Conservation (phyloP, 2,329 filamentous ascomycete genomes). For the Aspergillus sp. region DNA sequence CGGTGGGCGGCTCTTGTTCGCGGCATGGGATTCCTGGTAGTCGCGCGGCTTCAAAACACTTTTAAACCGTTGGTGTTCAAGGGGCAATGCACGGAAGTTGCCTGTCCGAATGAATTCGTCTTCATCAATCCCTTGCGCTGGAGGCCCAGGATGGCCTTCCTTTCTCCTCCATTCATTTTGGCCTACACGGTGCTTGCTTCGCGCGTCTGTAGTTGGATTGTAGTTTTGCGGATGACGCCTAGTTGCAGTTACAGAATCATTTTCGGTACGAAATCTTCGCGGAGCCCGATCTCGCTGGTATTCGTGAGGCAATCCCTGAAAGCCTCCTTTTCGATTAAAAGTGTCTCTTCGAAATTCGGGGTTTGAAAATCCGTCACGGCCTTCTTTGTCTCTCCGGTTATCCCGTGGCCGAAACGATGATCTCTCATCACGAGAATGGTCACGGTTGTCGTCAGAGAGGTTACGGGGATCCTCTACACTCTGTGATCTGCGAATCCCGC, state of each 20-base stretch:
- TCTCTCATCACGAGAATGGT: neutral
- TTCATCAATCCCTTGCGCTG: constrained; percentile 18
- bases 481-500: constrained; percentile 58
- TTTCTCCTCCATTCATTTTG: neutral
- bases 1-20: neutral
- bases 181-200: neutral
- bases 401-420: neutral
- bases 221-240: neutral
- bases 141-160: neutral
- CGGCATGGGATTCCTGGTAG: neutral
- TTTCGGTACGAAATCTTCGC: neutral
- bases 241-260: neutral
- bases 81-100: constrained; percentile 27
- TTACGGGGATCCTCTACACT: constrained; percentile 1
- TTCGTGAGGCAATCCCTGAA: neutral
- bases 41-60: neutral
- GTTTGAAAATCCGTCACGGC: neutral
- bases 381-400: neutral
- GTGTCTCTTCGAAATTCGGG: neutral
- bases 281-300: neutral
- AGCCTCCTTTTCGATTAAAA: neutral
- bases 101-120: constrained; percentile 34
- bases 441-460: neutral
- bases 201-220: neutral
- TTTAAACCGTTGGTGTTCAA: constrained; percentile 20